Evolutionary conservation across 768 basidiomycete species (phyloP).

Genomic region (Kwoniella heveanensis): DNA sequence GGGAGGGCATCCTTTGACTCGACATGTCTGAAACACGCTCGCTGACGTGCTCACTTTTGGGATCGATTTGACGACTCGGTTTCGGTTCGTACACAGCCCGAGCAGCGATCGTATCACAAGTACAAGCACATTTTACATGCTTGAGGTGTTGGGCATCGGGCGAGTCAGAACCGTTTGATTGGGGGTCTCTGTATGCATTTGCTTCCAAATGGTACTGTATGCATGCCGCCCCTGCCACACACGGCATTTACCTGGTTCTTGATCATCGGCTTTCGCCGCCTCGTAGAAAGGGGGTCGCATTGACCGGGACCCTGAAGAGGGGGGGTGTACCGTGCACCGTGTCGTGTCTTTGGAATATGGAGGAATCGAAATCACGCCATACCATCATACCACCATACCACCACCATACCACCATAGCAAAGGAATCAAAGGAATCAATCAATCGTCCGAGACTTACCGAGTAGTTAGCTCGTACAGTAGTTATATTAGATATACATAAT

Average conservation of each 20-base stretch:
- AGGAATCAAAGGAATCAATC: not conserved
- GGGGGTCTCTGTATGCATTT: too few relatives aligned
- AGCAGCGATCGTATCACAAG: slow-evolving; percentile 34
- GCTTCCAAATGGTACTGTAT: too few relatives aligned
- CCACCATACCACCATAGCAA: too few relatives aligned
- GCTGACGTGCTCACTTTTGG: slow-evolving; percentile 12
- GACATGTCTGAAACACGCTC: not conserved
- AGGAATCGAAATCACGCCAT: slow-evolving; percentile 1
- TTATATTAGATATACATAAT: too few relatives aligned
- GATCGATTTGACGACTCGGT: too few relatives aligned
- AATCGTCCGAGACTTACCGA: not conserved
- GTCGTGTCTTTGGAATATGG: too few relatives aligned
- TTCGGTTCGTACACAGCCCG: slow-evolving; percentile 18
- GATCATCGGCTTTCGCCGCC: slow-evolving; percentile 7
- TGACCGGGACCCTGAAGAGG: too few relatives aligned
- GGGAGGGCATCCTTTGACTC: too few relatives aligned
- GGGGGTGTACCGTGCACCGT: too few relatives aligned
- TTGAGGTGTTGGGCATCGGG: not conserved
- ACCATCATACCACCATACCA: not conserved
- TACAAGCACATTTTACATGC: slow-evolving; percentile 26
- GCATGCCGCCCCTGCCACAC: too few relatives aligned
- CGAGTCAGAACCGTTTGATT: too few relatives aligned
- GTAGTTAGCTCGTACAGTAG: not conserved
- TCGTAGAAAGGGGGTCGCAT: not conserved
- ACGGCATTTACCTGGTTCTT: too few relatives aligned